A percentile compares a stretch with the other conserved stretches of the same genome.
Evolutionary conservation across 345 rosid species (phyloP).

Genomic region (Alliaria petiolata): DNA sequence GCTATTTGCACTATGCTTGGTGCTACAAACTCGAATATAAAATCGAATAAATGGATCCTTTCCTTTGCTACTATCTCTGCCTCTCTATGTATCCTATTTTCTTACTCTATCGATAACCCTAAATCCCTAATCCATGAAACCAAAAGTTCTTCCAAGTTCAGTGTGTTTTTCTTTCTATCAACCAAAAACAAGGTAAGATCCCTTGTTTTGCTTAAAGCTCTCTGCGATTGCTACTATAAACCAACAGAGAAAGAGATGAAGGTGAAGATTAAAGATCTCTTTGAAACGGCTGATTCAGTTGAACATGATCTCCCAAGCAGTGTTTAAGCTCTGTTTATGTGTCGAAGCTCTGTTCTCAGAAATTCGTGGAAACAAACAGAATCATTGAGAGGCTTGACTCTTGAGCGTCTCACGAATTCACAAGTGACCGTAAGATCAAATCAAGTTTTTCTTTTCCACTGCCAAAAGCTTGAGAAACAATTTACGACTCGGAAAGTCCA

Average conservation of each 20-base stretch:
- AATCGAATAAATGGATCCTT: not conserved
- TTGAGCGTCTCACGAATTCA: not conserved
- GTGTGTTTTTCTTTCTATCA: not conserved
- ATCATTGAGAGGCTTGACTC: not conserved
- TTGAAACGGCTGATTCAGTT: not conserved
- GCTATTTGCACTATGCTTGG: not conserved
- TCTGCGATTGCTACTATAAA: not conserved
- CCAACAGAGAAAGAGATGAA: not conserved
- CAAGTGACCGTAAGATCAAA: not conserved
- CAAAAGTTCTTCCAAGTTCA: not conserved
- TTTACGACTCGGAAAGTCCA: not conserved
- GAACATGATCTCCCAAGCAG: no score
- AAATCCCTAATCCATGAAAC: not conserved
- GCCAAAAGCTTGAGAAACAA: not conserved
- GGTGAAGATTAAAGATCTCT: not conserved
- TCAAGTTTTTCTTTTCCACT: not conserved
- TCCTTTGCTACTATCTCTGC: not conserved
- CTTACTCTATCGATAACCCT: not conserved
- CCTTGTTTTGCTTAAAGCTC: not conserved
- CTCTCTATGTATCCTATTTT: not conserved
- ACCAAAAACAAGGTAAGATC: not conserved
- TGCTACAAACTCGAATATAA: conserved; percentile 10
- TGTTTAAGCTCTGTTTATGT: no score
- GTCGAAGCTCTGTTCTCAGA: not conserved
- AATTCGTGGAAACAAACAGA: not conserved